Base-by-base conservation (phyloP, 306 rosid genomes). In the Glycyrrhiza uralensis region DNA sequence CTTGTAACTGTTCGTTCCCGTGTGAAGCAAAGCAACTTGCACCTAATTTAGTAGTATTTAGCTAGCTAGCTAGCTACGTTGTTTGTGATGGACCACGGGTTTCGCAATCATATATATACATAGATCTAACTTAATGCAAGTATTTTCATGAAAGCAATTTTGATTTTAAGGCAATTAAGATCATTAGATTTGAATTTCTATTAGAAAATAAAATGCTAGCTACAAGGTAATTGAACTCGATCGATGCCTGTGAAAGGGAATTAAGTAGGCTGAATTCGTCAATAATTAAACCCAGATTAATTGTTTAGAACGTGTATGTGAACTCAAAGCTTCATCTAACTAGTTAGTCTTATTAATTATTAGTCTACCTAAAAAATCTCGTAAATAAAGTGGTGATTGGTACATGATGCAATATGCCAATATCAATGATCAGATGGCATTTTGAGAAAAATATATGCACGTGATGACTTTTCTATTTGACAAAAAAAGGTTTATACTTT, bases 211-310 rank as follows among this genome's bases (percentile, higher is more conserved):
- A n/a, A n/a, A n/a, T n/a, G n/a, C n/a, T n/a, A n/a, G n/a, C n/a
- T n/a, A n/a, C 63, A 23, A 35, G 28, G 44, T n/a, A n/a, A n/a
- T 29, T 67, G 22, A 35, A 44, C 66, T 71, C 22, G 76, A 56
- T 71, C n/a, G 42, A 39, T 70, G 74, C n/a, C n/a, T n/a, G 39
- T 70, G 66, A 70, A 70, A 70, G 30, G 7, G 24, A 50, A 33
- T 26, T 6, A 38, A 1, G 4, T 13, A 54, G 18, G 49, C 0
- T 7, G 14, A 36, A 23, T 36, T 23, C 7, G 23, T 70, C 51
- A 51, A 52, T 69, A 52, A 69, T 28, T 5, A 18, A 46, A 19
- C 17, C 39, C 32, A 55, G 26, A n/a, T n/a, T n/a, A n/a, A n/a
- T n/a, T n/a, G n/a, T n/a, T n/a, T n/a, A n/a, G n/a, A n/a, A n/a